These are phyloP conservation scores for Psilocybe subaeruginosa DNA, from an alignment of 768 basidiomycete genomes.

Conservation along the genomic window DNA sequence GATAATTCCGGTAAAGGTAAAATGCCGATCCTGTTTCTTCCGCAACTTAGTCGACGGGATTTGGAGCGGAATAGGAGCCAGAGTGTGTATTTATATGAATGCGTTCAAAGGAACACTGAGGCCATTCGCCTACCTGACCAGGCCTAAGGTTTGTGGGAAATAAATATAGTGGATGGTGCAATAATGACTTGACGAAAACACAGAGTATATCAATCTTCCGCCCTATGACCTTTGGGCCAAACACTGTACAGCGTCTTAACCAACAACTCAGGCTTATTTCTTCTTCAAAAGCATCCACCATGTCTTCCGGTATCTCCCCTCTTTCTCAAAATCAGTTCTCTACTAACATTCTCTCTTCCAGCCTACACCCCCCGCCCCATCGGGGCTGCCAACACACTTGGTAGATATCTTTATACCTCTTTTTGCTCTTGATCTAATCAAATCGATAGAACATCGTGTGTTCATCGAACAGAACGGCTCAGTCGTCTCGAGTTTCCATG, in stretches of 20 bases:
- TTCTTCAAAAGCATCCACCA: conserved; percentile 38
- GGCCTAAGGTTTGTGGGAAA: conserved; percentile 16
- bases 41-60: conserved; percentile 2
- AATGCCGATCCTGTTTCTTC: conserved; percentile 15
- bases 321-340: conserved; percentile 16
- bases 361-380: conserved; percentile 78
- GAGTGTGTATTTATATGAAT: conserved; percentile 9
- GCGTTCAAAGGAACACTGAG: conserved; percentile 6
- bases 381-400: conserved; percentile 92
- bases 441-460: conserved; percentile 84
- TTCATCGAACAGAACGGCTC: conserved; percentile 90
- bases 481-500: conserved; percentile 89
- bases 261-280: conserved; percentile 67
- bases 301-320: conserved; percentile 56
- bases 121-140: not conserved
- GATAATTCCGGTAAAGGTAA: conserved; percentile 1
- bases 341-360: conserved; percentile 29
- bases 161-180: conserved; percentile 18
- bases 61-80: not conserved
- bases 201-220: conserved; percentile 25
- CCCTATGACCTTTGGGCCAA: conserved; percentile 41
- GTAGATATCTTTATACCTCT: conserved; percentile 44
- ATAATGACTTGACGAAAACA: conserved; percentile 21
- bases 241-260: conserved; percentile 55
- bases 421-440: conserved; percentile 20